Base-by-base conservation (phyloP, 257 asterid genomes). In the Leptodermis oblonga region DNA sequence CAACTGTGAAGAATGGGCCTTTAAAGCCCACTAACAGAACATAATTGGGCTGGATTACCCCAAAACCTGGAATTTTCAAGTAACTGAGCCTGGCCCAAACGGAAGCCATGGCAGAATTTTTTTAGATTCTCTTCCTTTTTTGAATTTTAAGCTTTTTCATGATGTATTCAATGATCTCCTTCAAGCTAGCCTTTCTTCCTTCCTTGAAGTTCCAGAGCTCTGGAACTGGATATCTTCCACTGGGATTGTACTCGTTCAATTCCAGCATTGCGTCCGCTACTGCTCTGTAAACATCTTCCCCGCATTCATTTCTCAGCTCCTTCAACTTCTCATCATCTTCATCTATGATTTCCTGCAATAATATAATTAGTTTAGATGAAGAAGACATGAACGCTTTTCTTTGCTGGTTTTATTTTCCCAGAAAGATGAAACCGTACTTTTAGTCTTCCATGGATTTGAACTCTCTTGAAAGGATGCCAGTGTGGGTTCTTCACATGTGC, bases 181-280 rank as follows among this genome's bases (percentile, higher is more conserved):
- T 58, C 22, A 74, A 41, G 28, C 30, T 59, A 5, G 78, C 78
- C 62, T 53, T 74, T 60, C 73, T 74, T 17, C 43, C 58, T 22
- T 59, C 30, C 53, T 59, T 67, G 14, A 26, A 48, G 52, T 74
- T 68, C 78, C 78, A 67, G 10, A 74, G 11, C 62, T 73, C 77
- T 4, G 55, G 23, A 66, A 74, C 64, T 23, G 78, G 73, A 48
- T 74, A 67, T 18, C 78, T 74, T 36, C 78, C 78, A 42, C 70
- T 74, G 1, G 78, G 73, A 60, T 74, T 74, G 69, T 74, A 74
- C 48, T 74, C 78, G 2, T 74, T 67, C 73, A 74, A 25, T 26
- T 67, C 73, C 64, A 74, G 22, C 41, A 74, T 22, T 18, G 78
- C 78, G 13, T 59, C 22, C 2, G 68, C 52, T 33, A 74, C 78